Conservation (phyloP, 257 asterid species). For the Primulina eburnea region DNA sequence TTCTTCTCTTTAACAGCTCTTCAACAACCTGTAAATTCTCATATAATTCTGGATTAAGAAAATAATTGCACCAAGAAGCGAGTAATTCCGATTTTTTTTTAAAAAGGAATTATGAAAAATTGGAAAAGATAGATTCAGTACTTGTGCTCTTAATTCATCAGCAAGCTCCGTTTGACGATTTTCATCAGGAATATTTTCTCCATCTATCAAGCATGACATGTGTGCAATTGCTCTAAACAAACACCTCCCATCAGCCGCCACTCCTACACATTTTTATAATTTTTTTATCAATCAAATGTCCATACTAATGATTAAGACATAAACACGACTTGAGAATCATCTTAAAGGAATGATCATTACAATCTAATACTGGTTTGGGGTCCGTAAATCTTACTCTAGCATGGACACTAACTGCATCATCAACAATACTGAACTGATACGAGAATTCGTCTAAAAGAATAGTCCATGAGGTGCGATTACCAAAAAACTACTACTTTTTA, state of each 20-base stretch:
- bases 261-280: conserved; percentile 38
- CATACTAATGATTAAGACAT: not conserved
- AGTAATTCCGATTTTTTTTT: not conserved
- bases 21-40: conserved; percentile 59
- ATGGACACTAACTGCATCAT: not conserved
- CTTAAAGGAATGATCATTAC: not conserved
- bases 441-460: not conserved
- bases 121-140: conserved; percentile 20
- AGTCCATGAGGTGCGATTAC: not conserved
- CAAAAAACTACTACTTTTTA: not conserved
- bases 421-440: not conserved
- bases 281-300: conserved; percentile 11
- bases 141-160: conserved; percentile 87
- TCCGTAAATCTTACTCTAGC: not conserved
- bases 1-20: conserved; percentile 74
- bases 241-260: conserved; percentile 79
- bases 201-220: conserved; percentile 65
- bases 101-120: not conserved
- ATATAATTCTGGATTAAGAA: not conserved
- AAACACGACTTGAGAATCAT: not conserved
- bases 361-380: not conserved
- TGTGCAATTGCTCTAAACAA: conserved; percentile 83
- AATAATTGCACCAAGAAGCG: not conserved
- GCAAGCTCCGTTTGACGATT: conserved; percentile 70
- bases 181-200: conserved; percentile 68